Conservation (phyloP, 2,329 filamentous ascomycete species). For the Exophiala dermatitidis region DNA sequence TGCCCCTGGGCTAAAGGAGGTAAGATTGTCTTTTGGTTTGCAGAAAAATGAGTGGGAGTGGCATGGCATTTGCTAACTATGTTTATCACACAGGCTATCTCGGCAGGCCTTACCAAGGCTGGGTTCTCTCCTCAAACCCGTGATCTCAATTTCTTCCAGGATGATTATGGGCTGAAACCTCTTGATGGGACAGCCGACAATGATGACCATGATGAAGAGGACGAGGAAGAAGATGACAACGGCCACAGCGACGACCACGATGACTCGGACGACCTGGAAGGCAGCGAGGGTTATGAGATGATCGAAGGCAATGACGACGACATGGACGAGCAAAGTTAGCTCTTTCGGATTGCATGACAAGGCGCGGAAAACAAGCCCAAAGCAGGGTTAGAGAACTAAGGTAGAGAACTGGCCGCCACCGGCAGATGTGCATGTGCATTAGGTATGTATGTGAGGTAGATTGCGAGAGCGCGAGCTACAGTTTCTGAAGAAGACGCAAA, state of each 20-base stretch:
- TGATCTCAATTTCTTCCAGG: constrained; percentile 71
- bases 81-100: constrained; percentile 53
- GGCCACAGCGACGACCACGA: constrained; percentile 44
- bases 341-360: neutral
- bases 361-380: too few relatives aligned
- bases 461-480: too few relatives aligned
- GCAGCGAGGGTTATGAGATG: constrained; percentile 33
- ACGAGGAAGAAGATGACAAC: constrained; percentile 40
- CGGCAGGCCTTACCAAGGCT: constrained; percentile 63
- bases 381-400: too few relatives aligned
- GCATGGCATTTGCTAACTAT: constrained; percentile 5
- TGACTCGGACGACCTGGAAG: constrained; percentile 44
- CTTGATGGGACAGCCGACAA: constrained; percentile 54
- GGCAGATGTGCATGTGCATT: neutral
- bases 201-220: constrained; percentile 54
- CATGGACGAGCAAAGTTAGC: neutral
- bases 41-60: constrained; percentile 6
- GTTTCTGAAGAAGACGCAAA: too few relatives aligned
- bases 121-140: constrained; percentile 74
- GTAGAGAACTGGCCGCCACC: neutral
- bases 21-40: constrained; percentile 41
- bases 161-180: constrained; percentile 75
- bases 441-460: too few relatives aligned
- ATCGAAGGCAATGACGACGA: constrained; percentile 2
- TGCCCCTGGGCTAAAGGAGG: constrained; percentile 75